A percentile compares a stretch with the other conserved stretches of the same genome.
phyloP scores from a whole-genome alignment of 441 rosid genomes.

The Erysimum pusillum region DNA sequence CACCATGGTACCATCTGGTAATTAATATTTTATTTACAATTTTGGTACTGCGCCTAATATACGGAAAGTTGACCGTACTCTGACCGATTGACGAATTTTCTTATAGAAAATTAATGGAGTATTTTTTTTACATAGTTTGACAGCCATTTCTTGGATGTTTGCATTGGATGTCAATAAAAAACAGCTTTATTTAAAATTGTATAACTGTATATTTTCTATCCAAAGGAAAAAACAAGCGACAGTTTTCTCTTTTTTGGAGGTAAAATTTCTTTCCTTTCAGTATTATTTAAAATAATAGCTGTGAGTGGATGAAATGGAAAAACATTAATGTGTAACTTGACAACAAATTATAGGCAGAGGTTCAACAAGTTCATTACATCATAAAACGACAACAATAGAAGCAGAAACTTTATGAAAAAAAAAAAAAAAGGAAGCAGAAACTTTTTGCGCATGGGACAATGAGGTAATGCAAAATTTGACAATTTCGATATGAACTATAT shows the following conservation, averaged over 20 bases:
- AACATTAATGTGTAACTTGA: slow-evolving; percentile 25
- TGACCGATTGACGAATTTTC: slow-evolving; percentile 30
- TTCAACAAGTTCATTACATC: slow-evolving; percentile 29
- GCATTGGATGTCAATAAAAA: slow-evolving; percentile 17
- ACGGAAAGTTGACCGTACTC: slow-evolving; percentile 35
- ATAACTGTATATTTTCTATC: too few species aligned
- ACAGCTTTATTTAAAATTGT: neutral
- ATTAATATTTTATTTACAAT: neutral
- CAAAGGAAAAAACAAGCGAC: too few species aligned
- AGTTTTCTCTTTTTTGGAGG: neutral
- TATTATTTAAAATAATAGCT: too few species aligned
- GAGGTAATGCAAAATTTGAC: slow-evolving; percentile 21
- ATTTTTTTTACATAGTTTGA: neutral
- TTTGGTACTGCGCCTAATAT: slow-evolving; percentile 9
- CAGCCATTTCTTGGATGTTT: slow-evolving; percentile 23
- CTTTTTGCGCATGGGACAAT: slow-evolving; percentile 42
- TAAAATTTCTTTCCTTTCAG: neutral
- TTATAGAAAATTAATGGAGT: neutral
- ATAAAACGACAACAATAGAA: slow-evolving; percentile 23
- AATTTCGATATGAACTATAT: slow-evolving; percentile 18
- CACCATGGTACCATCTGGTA: neutral
- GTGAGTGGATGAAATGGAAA: neutral
- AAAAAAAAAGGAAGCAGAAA: neutral
- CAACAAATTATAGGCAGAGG: slow-evolving; percentile 2
- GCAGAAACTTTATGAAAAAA: slow-evolving; percentile 1